phyloP scores from a whole-genome alignment of 345 rosid genomes.

The Pelargonium nanum region DNA sequence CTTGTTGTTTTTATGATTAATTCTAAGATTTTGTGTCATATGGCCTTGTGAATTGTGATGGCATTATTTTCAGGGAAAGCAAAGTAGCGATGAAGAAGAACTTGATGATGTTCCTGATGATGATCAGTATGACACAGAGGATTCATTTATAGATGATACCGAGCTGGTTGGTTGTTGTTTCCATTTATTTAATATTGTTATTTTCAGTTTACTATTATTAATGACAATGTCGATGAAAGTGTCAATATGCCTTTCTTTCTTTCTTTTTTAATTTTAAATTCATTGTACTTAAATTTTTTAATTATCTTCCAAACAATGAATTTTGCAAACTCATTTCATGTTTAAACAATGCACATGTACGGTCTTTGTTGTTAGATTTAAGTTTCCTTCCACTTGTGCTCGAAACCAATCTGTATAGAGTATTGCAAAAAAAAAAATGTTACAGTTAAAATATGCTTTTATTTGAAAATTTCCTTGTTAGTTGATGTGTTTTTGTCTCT shows the following conservation, averaged over 20 bases:
- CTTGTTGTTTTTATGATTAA: too few relatives aligned
- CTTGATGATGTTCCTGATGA: slow-evolving; percentile 16
- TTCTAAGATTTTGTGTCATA: too few relatives aligned
- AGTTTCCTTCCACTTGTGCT: too few relatives aligned
- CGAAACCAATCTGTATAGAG: too few relatives aligned
- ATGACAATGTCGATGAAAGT: background rate
- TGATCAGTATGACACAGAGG: slow-evolving; percentile 18
- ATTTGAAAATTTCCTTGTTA: background rate
- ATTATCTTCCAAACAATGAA: background rate
- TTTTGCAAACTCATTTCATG: background rate
- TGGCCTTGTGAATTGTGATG: background rate
- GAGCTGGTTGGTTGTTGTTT: slow-evolving; percentile 15
- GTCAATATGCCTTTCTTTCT: background rate
- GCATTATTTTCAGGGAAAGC: slow-evolving; percentile 13
- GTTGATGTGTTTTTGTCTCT: background rate
- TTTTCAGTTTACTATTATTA: background rate
- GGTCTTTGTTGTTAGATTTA: too few relatives aligned
- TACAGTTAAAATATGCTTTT: background rate
- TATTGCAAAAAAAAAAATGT: too few relatives aligned
- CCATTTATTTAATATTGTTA: background rate
- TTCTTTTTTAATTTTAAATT: background rate
- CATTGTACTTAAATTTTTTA: background rate
- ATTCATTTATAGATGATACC: slow-evolving; percentile 18
- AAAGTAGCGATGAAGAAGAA: slow-evolving; percentile 17
- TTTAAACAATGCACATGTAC: background rate